phyloP scores from a whole-genome alignment of 768 basidiomycete species.

The Rhizopogon vinicolor region DNA sequence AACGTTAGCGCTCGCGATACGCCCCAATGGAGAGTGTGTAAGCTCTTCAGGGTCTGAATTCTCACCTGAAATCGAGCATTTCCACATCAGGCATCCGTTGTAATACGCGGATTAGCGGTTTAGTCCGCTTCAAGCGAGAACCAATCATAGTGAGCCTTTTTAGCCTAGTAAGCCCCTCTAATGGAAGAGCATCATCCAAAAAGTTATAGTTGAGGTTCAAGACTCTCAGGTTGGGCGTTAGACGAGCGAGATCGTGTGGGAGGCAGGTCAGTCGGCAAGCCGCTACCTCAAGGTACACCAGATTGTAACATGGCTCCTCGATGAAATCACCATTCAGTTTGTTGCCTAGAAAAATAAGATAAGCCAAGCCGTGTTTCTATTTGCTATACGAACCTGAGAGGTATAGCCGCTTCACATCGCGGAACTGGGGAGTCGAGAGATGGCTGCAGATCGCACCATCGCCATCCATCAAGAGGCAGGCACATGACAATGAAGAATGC shows the following conservation, averaged over 20 bases:
- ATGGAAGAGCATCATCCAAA: slow-evolving; percentile 62
- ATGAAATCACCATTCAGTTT: slow-evolving; percentile 58
- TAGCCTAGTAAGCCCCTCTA: slow-evolving; percentile 72
- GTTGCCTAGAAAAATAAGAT: slow-evolving; percentile 53
- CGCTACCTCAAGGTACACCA: slow-evolving; percentile 90
- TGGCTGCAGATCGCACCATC: slow-evolving; percentile 33
- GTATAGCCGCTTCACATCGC: slow-evolving; percentile 92
- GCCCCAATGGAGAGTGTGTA: slow-evolving; percentile 5
- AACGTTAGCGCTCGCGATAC: neutral
- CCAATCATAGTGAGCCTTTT: slow-evolving; percentile 87
- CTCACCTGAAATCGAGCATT: slow-evolving; percentile 88
- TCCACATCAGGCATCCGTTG: slow-evolving; percentile 75
- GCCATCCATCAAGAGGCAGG: slow-evolving; percentile 29
- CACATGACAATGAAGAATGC: slow-evolving; percentile 32
- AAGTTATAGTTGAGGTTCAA: slow-evolving; percentile 99
- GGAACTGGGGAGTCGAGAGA: slow-evolving; percentile 59
- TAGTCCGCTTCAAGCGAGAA: slow-evolving; percentile 70
- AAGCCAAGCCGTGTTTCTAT: slow-evolving; percentile 4
- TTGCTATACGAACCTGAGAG: slow-evolving; percentile 68
- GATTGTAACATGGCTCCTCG: slow-evolving; percentile 76
- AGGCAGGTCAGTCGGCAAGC: slow-evolving; percentile 76
- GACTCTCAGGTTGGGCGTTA: slow-evolving; percentile 82
- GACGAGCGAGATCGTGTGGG: slow-evolving; percentile 58
- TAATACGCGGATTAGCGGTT: slow-evolving; percentile 67
- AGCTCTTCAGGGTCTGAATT: slow-evolving; percentile 1